Base-by-base conservation (phyloP, 192 early-diverging fungal species). In the Entomortierella parvispora region DNA sequence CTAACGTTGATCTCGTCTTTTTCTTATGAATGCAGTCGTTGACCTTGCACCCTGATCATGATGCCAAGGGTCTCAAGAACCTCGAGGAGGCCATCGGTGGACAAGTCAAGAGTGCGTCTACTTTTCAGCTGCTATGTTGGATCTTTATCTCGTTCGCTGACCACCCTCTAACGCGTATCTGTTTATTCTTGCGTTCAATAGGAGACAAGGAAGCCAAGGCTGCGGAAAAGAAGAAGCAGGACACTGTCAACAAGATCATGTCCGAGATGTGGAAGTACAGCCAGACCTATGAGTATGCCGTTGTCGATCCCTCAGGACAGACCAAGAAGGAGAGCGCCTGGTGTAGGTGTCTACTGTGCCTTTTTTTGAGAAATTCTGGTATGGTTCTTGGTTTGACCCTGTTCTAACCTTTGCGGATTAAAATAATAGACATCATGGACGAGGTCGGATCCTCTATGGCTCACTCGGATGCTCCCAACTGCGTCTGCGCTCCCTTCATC, bases 361-460 rank as follows among this genome's bases (percentile, higher is more conserved):
- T 26, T 46, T 45, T 59, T 43, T 59, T 6, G 10, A 33, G 5
- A 40, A 25, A 12, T 10, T 15, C 37, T 40, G 37, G n/a, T 63
- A 23, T 20, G 23, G 1, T 18, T 53, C 9, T 34, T 52, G 17
- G 31, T 25, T 1, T 22, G n/a, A n/a, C n/a, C n/a, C n/a, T n/a
- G n/a, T n/a, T n/a, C n/a, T n/a, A n/a, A n/a, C 2, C 17, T 40
- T 29, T 53, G 63, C 63, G 47, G 47, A 60, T 10, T 22, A 56
- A 57, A 28, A 56, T 48, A 49, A 26, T 59, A 72, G 70, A 77
- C 47, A 77, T 77, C n/a, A 64, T 83, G 66, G 88, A 90, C 60
- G 84, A 88, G 58, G 90, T 92, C 23, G 90, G 90, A 51, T 86
- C 88, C 15, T 83, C 90, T 1, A 79, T 92, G 32, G 70, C 68